phyloP scores from a whole-genome alignment of 768 basidiomycete species.

The Tulasnella calospora region DNA sequence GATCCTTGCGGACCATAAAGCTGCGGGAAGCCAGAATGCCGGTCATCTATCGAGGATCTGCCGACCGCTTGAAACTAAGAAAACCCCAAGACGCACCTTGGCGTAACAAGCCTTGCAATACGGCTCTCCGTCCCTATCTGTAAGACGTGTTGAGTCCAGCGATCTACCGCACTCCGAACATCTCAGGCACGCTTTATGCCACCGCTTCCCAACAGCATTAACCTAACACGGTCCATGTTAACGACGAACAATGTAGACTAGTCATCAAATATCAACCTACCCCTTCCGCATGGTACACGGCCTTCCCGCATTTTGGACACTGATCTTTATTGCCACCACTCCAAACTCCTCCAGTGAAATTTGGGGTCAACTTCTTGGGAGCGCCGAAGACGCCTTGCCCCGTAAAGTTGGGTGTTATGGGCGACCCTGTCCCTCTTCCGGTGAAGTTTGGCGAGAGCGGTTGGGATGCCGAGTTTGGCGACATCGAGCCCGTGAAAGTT shows the following conservation, averaged over 20 bases:
- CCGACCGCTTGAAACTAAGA: background rate
- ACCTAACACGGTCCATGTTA: slow-evolving; percentile 43
- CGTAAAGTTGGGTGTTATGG: slow-evolving; percentile 13
- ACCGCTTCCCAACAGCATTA: slow-evolving; percentile 76
- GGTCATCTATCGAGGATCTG: background rate
- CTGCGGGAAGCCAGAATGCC: slow-evolving; percentile 39
- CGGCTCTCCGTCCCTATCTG: slow-evolving; percentile 71
- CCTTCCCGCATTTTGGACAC: slow-evolving; percentile 67
- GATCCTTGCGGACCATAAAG: slow-evolving; percentile 66
- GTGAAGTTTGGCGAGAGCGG: background rate
- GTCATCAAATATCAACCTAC: slow-evolving; percentile 37
- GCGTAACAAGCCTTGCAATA: slow-evolving; percentile 68
- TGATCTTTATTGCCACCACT: slow-evolving; percentile 51
- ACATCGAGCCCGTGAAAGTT: slow-evolving; percentile 9
- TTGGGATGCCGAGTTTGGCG: background rate
- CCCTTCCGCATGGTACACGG: slow-evolving; percentile 84
- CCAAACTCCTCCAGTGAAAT: slow-evolving; percentile 36
- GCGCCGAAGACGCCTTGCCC: slow-evolving; percentile 1
- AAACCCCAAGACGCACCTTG: slow-evolving; percentile 44
- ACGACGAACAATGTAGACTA: background rate
- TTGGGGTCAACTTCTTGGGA: slow-evolving; percentile 30
- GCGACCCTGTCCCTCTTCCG: background rate
- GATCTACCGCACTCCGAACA: slow-evolving; percentile 64
- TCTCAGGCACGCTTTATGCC: slow-evolving; percentile 71
- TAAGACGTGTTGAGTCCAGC: slow-evolving; percentile 66